Conservation (phyloP, 805 yeast genomes). For the Monosporozyma unispora region DNA sequence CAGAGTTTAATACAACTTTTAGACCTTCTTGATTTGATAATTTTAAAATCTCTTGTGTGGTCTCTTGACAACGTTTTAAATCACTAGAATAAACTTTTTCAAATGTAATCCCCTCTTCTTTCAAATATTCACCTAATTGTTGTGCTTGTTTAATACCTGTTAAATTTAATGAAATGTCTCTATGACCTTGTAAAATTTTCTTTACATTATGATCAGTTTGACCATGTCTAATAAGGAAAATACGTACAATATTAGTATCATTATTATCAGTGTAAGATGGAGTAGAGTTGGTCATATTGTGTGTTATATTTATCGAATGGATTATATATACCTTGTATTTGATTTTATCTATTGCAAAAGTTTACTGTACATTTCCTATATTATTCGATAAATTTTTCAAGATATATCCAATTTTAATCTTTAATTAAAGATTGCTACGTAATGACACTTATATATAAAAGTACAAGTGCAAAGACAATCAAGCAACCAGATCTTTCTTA, state of each 20-base stretch:
- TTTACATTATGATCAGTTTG: slow-evolving; percentile 66
- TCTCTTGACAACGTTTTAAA: slow-evolving; percentile 49
- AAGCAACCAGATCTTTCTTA: background rate
- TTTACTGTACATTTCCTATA: background rate
- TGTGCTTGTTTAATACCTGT: slow-evolving; percentile 55
- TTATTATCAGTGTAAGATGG: slow-evolving; percentile 20
- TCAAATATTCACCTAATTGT: slow-evolving; percentile 36
- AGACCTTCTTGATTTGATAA: slow-evolving; percentile 13
- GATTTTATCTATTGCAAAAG: background rate
- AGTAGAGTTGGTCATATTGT: background rate
- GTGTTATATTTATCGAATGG: background rate
- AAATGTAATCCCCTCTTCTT: slow-evolving; percentile 28
- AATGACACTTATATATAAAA: too few species aligned
- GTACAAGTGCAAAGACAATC: too few species aligned
- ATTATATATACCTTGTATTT: background rate
- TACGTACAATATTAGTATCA: slow-evolving; percentile 34
- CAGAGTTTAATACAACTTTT: slow-evolving; percentile 29
- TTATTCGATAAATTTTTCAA: too few species aligned
- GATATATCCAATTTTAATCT: background rate
- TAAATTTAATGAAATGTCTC: slow-evolving; percentile 52
- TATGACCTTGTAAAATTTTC: slow-evolving; percentile 73
- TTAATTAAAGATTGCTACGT: background rate
- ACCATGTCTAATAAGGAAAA: slow-evolving; percentile 73
- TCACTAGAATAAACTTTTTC: slow-evolving; percentile 36
- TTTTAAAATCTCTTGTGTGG: slow-evolving; percentile 38